Evolutionary conservation across 1,139 yeast species (phyloP).

Genomic region (Kodamaea fungicola): DNA sequence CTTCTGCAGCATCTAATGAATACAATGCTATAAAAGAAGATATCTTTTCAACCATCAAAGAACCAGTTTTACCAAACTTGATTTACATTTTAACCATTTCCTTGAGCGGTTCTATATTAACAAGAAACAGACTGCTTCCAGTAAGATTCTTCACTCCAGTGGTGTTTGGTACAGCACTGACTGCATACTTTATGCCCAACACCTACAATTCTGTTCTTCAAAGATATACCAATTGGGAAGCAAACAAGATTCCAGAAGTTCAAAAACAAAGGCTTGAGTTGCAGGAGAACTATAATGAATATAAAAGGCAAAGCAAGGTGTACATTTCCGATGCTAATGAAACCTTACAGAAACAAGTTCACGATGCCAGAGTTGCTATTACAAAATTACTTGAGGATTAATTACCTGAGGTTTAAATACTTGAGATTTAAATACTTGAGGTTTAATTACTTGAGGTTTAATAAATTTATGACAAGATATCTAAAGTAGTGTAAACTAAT

Average conservation of each 20-base stretch:
- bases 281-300: constrained; percentile 11
- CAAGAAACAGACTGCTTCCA: constrained; percentile 43
- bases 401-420: too few species aligned
- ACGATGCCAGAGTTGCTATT: constrained; percentile 25
- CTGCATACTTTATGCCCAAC: constrained; percentile 36
- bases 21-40: constrained; percentile 21
- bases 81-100: constrained; percentile 54
- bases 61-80: constrained; percentile 51
- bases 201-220: constrained; percentile 20
- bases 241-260: constrained; percentile 11
- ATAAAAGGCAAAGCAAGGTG: constrained; percentile 11
- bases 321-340: constrained; percentile 10
- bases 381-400: constrained; percentile 14
- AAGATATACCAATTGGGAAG: constrained; percentile 11
- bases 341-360: constrained; percentile 21
- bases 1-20: constrained; percentile 45
- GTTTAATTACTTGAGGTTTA: constrained; percentile 6
- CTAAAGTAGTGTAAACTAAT: constrained; percentile 64
- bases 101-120: constrained; percentile 54
- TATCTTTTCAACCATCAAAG: constrained; percentile 27
- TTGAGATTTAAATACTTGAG: too few species aligned
- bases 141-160: constrained; percentile 51
- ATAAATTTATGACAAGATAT: constrained; percentile 25
- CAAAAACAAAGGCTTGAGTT: constrained; percentile 14
- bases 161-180: constrained; percentile 43